These are phyloP conservation scores for Cymbidium sinense DNA, from an alignment of 106 monocot genomes.

Conservation along the genomic window DNA sequence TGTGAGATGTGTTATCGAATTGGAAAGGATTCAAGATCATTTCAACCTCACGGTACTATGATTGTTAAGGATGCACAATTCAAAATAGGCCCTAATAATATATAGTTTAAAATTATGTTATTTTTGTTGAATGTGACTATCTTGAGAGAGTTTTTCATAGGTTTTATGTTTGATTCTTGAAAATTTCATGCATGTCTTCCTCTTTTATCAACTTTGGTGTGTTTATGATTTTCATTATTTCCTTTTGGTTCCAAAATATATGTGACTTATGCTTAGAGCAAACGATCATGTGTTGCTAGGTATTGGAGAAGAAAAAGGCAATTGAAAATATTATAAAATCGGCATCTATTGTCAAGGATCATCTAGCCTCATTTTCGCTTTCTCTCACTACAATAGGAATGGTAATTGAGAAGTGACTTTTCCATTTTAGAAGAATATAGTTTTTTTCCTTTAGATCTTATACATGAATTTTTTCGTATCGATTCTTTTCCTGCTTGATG, in stretches of 20 bases:
- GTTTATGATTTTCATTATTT: background rate
- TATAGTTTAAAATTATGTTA: background rate
- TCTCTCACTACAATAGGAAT: slow-evolving; percentile 61
- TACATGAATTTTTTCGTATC: background rate
- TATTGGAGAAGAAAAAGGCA: slow-evolving; percentile 75
- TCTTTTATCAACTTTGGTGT: background rate
- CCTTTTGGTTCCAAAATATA: background rate
- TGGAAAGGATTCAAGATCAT: background rate
- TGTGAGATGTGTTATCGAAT: background rate
- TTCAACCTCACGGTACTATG: background rate
- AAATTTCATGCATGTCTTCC: background rate
- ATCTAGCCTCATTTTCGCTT: slow-evolving; percentile 60
- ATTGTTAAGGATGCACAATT: background rate
- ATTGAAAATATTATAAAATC: slow-evolving; percentile 65
- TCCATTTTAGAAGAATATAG: background rate
- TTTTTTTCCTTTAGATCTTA: background rate
- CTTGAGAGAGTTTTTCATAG: background rate
- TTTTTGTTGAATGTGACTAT: background rate
- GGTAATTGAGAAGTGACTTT: slow-evolving; percentile 37
- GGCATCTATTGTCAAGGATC: slow-evolving; percentile 62
- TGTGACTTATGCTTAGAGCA: background rate
- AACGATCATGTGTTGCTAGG: slow-evolving; percentile 22
- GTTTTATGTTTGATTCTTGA: background rate
- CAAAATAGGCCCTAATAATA: no score
- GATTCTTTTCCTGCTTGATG: background rate